These are phyloP conservation scores for Phalaenopsis aphrodite DNA, from an alignment of 106 monocot species.

Conservation along the genomic window DNA sequence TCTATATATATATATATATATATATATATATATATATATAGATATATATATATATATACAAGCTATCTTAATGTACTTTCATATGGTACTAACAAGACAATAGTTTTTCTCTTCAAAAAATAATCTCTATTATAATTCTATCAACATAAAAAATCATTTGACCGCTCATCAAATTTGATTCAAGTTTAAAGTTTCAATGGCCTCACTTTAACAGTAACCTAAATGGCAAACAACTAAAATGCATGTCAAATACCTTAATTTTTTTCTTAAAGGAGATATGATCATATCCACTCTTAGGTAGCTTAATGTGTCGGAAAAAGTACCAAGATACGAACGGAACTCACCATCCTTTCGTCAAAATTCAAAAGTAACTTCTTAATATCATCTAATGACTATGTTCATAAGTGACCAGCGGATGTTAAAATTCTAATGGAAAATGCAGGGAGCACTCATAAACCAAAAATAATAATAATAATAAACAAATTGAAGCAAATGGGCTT, in stretches of 20 bases:
- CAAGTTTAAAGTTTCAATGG: not conserved
- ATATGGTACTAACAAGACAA: not conserved
- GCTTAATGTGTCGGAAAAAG: not conserved
- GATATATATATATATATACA: not conserved
- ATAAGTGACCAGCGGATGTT: not conserved
- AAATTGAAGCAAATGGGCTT: not conserved
- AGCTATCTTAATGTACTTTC: not conserved
- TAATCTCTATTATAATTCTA: not conserved
- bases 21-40: too few species aligned
- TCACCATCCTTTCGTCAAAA: not conserved
- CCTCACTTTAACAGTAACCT: not conserved
- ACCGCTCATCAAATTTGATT: not conserved
- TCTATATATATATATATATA: too few species aligned
- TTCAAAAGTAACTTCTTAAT: not conserved
- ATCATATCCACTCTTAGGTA: not conserved
- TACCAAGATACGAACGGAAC: not conserved
- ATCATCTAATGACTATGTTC: not conserved
- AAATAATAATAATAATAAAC: not conserved
- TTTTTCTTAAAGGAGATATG: not conserved
- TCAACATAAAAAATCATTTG: not conserved
- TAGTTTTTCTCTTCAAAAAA: not conserved
- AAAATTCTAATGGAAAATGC: slow-evolving; percentile 3
- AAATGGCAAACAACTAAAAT: not conserved
- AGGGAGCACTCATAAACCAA: not conserved
- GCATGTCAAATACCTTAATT: too few species aligned